A percentile compares a stretch with the other conserved stretches of the same genome.
These are phyloP conservation scores for Cicer chorassanicum DNA, from an alignment of 306 rosid genomes.

Conservation along the genomic window DNA sequence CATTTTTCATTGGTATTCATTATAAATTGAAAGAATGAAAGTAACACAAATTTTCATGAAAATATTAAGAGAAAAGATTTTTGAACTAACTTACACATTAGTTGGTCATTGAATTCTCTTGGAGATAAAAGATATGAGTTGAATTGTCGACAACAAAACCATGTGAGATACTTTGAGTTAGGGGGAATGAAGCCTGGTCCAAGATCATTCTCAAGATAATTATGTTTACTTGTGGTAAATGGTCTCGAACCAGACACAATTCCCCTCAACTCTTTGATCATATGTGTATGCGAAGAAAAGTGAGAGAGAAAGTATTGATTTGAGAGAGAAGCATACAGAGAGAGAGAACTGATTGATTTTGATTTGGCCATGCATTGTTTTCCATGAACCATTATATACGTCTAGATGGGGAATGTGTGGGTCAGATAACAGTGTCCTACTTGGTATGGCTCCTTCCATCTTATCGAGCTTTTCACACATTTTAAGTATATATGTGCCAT, in stretches of 20 bases:
- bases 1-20: neutral
- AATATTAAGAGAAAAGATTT: conserved; percentile 24
- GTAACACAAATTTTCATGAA: conserved; percentile 23
- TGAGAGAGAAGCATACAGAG: conserved; percentile 42
- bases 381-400: conserved; percentile 77
- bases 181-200: conserved; percentile 99
- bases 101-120: conserved; percentile 22
- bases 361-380: conserved; percentile 76
- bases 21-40: conserved; percentile 10
- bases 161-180: conserved; percentile 45
- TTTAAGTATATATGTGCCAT: conserved; percentile 27
- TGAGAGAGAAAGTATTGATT: conserved; percentile 41
- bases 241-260: conserved; percentile 96
- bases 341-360: conserved; percentile 50
- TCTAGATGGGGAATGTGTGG: conserved; percentile 56
- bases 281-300: conserved; percentile 35
- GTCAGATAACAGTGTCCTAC: conserved; percentile 57
- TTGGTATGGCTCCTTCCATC: conserved; percentile 53
- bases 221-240: conserved; percentile 38
- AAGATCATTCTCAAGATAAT: conserved; percentile 58
- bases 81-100: conserved; percentile 49
- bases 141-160: conserved; percentile 10
- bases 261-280: conserved; percentile 73
- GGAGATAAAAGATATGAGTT: conserved; percentile 26
- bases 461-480: conserved; percentile 52